A percentile compares a stretch with the other conserved stretches of the same genome.
Conservation (phyloP, 2,329 filamentous ascomycete species). For the Cucurbitaria berberidis region DNA sequence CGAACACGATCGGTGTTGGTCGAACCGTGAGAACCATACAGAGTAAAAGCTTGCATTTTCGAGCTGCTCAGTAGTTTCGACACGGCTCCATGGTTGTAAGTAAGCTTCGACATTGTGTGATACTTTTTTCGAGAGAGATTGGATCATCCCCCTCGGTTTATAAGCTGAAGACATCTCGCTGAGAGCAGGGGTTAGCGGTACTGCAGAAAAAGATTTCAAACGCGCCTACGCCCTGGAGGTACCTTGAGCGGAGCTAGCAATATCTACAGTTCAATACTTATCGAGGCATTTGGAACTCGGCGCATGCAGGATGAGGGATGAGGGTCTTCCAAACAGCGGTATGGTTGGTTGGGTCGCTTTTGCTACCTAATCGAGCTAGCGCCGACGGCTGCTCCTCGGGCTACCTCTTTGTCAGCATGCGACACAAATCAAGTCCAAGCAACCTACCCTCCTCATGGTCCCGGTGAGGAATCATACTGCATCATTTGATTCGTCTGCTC, state of each 20-base stretch:
- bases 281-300: background rate
- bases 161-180: slow-evolving; percentile 3
- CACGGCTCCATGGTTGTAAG: slow-evolving; percentile 11
- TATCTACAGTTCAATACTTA: no score
- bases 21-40: slow-evolving; percentile 22
- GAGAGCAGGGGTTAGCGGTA: background rate
- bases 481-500: slow-evolving; percentile 20
- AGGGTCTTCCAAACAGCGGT: background rate
- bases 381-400: slow-evolving; percentile 3
- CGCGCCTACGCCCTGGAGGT: no score
- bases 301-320: background rate
- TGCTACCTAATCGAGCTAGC: slow-evolving; percentile 18
- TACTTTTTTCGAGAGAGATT: background rate
- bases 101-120: background rate
- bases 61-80: slow-evolving; percentile 17
- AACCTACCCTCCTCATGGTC: slow-evolving; percentile 6
- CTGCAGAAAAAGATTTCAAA: no score
- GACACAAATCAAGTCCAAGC: background rate
- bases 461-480: background rate
- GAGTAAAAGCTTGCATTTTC: slow-evolving; percentile 29
- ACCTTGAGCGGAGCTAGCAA: no score
- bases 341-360: slow-evolving; percentile 24
- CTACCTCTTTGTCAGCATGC: background rate
- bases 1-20: slow-evolving; percentile 26
- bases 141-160: slow-evolving; percentile 11